These are phyloP conservation scores for Podospora bellae-mahoneyi DNA, from an alignment of 495 filamentous ascomycete species.

Conservation along the genomic window DNA sequence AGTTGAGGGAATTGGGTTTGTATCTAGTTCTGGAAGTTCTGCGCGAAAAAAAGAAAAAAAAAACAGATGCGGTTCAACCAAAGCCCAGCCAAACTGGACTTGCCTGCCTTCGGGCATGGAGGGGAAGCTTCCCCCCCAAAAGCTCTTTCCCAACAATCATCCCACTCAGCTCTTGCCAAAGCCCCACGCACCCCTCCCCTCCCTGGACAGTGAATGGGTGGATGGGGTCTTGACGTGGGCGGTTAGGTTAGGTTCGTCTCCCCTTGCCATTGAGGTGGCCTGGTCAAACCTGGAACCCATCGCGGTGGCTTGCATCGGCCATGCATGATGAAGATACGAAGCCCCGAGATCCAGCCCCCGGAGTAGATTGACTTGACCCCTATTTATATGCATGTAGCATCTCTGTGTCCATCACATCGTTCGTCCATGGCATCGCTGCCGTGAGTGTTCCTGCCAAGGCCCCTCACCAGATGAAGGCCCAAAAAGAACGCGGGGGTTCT, in stretches of 20 bases:
- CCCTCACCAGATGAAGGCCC: neutral
- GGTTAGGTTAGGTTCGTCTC: neutral
- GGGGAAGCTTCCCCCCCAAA: slow-evolving; percentile 16
- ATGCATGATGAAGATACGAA: neutral
- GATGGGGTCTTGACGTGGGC: neutral
- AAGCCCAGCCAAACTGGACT: neutral
- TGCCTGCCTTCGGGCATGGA: slow-evolving; percentile 10
- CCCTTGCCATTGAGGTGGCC: neutral
- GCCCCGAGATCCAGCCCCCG: neutral
- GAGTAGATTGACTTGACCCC: neutral
- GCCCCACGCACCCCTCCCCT: slow-evolving; percentile 15
- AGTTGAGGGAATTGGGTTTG: slow-evolving; percentile 8
- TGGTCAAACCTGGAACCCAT: neutral
- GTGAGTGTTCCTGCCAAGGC: neutral
- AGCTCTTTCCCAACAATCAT: slow-evolving; percentile 21
- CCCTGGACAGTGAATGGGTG: neutral
- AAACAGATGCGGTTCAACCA: slow-evolving; percentile 9
- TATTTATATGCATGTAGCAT: neutral
- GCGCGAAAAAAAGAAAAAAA: slow-evolving; percentile 20
- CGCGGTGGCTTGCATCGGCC: neutral
- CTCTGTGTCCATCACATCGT: neutral
- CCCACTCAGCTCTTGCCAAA: slow-evolving; percentile 18
- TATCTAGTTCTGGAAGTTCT: slow-evolving; percentile 6
- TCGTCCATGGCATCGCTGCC: neutral
- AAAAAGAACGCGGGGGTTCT: neutral